Conservation (phyloP, 257 asterid genomes). For the Solanum habrochaites region DNA sequence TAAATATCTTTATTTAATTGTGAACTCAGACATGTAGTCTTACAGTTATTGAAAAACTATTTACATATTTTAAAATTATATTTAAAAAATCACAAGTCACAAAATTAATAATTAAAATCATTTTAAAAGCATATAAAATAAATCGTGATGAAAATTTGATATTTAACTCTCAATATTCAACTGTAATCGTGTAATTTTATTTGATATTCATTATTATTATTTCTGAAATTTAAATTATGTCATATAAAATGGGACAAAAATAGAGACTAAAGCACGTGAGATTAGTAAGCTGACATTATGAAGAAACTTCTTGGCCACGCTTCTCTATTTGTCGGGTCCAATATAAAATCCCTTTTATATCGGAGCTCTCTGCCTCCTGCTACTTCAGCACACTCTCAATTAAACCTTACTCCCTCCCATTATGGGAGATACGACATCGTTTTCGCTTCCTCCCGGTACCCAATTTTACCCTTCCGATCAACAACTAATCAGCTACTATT, state of each 20-base stretch:
- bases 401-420: background rate
- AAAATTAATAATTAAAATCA: background rate
- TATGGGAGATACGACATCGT: constrained; percentile 18
- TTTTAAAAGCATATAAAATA: background rate
- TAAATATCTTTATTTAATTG: background rate
- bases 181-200: background rate
- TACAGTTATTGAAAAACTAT: background rate
- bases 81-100: background rate
- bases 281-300: background rate
- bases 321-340: background rate
- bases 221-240: no score
- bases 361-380: background rate
- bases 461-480: constrained; percentile 30
- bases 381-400: background rate
- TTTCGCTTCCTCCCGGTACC: constrained; percentile 18
- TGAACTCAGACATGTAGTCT: background rate
- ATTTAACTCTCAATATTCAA: fast-evolving
- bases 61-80: background rate
- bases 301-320: background rate
- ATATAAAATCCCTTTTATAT: constrained; percentile 1
- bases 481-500: constrained; percentile 22
- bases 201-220: no score
- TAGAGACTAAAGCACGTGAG: background rate
- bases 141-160: background rate
- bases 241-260: fast-evolving